These are phyloP conservation scores for Daldinia decipiens DNA, from an alignment of 495 filamentous ascomycete species.

Conservation along the genomic window DNA sequence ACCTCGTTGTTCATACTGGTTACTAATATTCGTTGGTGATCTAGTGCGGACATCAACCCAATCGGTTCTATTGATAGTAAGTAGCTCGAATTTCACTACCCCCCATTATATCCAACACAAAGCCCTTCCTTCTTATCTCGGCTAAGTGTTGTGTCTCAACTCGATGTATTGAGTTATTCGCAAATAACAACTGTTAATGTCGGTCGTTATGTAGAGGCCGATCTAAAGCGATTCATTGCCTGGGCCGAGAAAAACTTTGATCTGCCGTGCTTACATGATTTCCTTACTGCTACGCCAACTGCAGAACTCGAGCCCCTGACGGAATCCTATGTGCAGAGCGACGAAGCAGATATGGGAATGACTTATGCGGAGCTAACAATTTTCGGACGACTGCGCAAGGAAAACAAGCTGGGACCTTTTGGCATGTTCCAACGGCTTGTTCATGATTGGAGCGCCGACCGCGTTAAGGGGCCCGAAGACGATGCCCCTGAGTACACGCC, in stretches of 20 bases:
- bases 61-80: slow-evolving; percentile 76
- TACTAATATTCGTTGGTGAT: slow-evolving; percentile 10
- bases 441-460: slow-evolving; percentile 71
- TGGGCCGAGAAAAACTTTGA: slow-evolving; percentile 71
- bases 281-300: slow-evolving; percentile 79
- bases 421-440: slow-evolving; percentile 75
- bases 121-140: background rate
- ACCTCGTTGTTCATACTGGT: background rate
- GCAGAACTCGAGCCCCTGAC: slow-evolving; percentile 88
- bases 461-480: slow-evolving; percentile 44
- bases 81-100: background rate
- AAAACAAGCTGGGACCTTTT: slow-evolving; percentile 76
- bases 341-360: slow-evolving; percentile 69
- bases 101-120: background rate
- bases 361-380: slow-evolving; percentile 66
- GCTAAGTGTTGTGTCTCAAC: background rate
- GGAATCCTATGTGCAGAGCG: slow-evolving; percentile 68
- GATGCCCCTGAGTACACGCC: slow-evolving; percentile 49
- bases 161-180: background rate
- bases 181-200: slow-evolving; percentile 1
- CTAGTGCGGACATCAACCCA: slow-evolving; percentile 69
- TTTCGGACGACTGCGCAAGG: slow-evolving; percentile 73
- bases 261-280: slow-evolving; percentile 76
- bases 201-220: slow-evolving; percentile 50
- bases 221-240: slow-evolving; percentile 80